phyloP scores from a whole-genome alignment of 768 basidiomycete genomes.

The Boletus rubroflammeus region DNA sequence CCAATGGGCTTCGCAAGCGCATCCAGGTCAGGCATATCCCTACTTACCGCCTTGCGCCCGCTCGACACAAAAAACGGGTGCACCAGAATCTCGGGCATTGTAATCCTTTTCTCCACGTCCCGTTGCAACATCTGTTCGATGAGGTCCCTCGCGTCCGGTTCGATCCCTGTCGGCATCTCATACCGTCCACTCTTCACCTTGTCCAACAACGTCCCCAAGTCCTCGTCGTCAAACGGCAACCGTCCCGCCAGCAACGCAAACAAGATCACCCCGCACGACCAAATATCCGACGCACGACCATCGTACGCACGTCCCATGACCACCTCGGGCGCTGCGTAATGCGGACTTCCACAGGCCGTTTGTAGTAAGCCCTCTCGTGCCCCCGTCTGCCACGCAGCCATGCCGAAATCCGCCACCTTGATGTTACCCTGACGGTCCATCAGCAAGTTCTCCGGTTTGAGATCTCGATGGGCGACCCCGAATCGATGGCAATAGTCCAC shows the following conservation, averaged over 20 bases:
- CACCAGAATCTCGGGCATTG: constrained; percentile 70
- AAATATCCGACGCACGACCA: constrained; percentile 87
- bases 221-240: constrained; percentile 93
- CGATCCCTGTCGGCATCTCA: constrained; percentile 70
- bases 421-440: constrained; percentile 80
- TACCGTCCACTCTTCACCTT: constrained; percentile 75
- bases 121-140: constrained; percentile 77
- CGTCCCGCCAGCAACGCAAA: constrained; percentile 83
- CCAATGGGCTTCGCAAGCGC: constrained; percentile 68
- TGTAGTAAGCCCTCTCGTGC: constrained; percentile 55
- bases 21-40: constrained; percentile 56
- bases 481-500: constrained; percentile 93
- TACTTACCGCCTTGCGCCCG: constrained; percentile 41
- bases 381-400: constrained; percentile 86
- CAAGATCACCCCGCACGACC: constrained; percentile 95
- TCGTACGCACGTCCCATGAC: constrained; percentile 80
- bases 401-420: constrained; percentile 97
- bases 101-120: constrained; percentile 72
- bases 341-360: constrained; percentile 91
- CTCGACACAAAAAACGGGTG: constrained; percentile 77
- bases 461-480: constrained; percentile 90
- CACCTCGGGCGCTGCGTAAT: constrained; percentile 93
- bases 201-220: constrained; percentile 69
- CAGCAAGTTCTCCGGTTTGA: constrained; percentile 92
- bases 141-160: constrained; percentile 68